These are phyloP conservation scores for Trichoderma sp. DNA, from an alignment of 2,329 filamentous ascomycete genomes.

Conservation along the genomic window DNA sequence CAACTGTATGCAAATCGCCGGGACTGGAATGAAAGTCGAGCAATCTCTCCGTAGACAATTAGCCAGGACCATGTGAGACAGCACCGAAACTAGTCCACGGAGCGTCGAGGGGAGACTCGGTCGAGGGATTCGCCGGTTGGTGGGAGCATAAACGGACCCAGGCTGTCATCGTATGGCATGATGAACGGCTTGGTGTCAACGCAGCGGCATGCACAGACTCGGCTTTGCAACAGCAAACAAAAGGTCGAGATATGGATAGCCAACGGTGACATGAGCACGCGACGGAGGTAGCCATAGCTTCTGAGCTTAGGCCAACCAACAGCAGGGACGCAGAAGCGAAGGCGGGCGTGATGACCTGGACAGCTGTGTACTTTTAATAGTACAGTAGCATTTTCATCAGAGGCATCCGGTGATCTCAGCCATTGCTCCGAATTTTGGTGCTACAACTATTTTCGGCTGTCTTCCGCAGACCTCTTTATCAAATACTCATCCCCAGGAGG, in stretches of 20 bases:
- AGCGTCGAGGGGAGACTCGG: neutral
- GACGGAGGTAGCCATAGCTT: neutral
- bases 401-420: neutral
- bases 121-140: neutral
- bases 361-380: neutral
- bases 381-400: neutral
- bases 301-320: neutral
- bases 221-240: conserved; percentile 2
- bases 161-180: neutral
- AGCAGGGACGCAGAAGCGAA: conserved; percentile 9
- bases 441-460: neutral
- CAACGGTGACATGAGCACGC: neutral
- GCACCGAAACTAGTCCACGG: neutral
- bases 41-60: neutral
- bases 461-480: neutral
- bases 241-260: neutral
- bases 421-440: conserved; percentile 1
- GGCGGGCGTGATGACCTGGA: neutral
- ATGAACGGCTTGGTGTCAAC: neutral
- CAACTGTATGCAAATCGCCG: neutral
- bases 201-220: conserved; percentile 3
- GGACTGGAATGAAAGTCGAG: neutral
- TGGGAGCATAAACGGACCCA: neutral
- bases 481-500: neutral
- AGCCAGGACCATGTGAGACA: neutral